phyloP scores from a whole-genome alignment of 1,139 yeast species.

The Geotrichum siamense region DNA sequence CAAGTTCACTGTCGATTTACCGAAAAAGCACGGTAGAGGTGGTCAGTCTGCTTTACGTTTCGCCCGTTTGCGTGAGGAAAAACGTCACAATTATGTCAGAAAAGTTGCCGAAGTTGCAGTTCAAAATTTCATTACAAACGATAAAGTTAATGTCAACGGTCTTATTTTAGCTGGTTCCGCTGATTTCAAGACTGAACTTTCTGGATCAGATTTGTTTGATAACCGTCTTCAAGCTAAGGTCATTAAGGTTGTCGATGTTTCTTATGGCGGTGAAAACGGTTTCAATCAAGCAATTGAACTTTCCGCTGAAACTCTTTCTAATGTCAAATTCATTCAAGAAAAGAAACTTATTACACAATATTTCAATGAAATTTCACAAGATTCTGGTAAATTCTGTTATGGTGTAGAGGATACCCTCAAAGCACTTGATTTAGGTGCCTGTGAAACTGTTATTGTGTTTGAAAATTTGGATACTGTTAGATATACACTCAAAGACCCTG shows the following conservation, averaged over 20 bases:
- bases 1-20: conserved; percentile 93
- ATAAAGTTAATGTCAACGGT: conserved; percentile 90
- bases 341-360: conserved; percentile 87
- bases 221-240: conserved; percentile 79
- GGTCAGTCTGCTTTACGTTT: conserved; percentile 99
- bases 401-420: conserved; percentile 95
- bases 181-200: conserved; percentile 91
- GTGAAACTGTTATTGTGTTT: conserved; percentile 84
- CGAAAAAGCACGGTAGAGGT: conserved; percentile 99
- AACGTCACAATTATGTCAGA: conserved; percentile 96
- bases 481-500: conserved; percentile 76
- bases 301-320: conserved; percentile 92
- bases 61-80: conserved; percentile 97
- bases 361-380: conserved; percentile 95
- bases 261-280: conserved; percentile 98
- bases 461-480: conserved; percentile 84
- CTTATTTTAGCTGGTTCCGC: conserved; percentile 97
- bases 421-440: conserved; percentile 93
- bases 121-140: conserved; percentile 86
- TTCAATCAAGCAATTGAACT: conserved; percentile 97
- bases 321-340: conserved; percentile 95
- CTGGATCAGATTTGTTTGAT: conserved; percentile 89
- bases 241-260: conserved; percentile 87
- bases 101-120: conserved; percentile 98
- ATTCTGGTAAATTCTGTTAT: conserved; percentile 93